Evolutionary conservation across 305 asterid genomes (phyloP), one percentile per base, ranked within the genome.

Genomic region (Fraxinus baroniana): DNA sequence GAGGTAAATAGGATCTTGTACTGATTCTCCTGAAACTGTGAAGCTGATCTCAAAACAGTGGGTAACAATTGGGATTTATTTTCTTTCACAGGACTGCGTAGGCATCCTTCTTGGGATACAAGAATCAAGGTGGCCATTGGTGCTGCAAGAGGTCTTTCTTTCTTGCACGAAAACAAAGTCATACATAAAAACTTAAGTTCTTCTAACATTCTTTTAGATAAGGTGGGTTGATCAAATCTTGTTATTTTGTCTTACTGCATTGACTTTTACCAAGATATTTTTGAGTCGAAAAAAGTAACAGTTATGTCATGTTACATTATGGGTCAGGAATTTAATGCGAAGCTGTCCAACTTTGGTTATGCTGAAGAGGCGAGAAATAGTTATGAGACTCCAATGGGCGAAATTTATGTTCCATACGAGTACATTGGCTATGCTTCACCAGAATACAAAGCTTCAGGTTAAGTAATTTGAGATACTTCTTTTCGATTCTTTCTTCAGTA

Each of bases 121-220:
- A 85, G 90, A 66, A 81, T 81, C 18, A 87, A 81, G 79, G 79
- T 87, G 73, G 88, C 88, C 74, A 13, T 73, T 7, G 85, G 52
- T 79, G 85, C 70, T 39, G 90, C 90, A 35, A 77, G 76, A 49
- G 88, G 83, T 55, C 86, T 87, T 57, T 60, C 83, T 33, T 87
- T 81, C 84, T 78, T 87, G 83, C 90, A 83, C 26, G 79, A 83
- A 35, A 41, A 5, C 41, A 82, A 80, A 41, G 46, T 85, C 57
- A 81, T 81, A 52, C 85, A 83, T 41, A 73, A 85, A 24, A 77
- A 57, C 72, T 39, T 85, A 28, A 68, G 36, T 24, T 33, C 82
- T n/a, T 10, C 39, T 35, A 37, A 78, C 64, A 79, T 87, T 76
- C 85, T 83, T 70, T 71, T 87, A 60, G 90, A 85, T 60, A 79